Evolutionary conservation across 768 basidiomycete genomes (phyloP).

Genomic region (Russula abietina): DNA sequence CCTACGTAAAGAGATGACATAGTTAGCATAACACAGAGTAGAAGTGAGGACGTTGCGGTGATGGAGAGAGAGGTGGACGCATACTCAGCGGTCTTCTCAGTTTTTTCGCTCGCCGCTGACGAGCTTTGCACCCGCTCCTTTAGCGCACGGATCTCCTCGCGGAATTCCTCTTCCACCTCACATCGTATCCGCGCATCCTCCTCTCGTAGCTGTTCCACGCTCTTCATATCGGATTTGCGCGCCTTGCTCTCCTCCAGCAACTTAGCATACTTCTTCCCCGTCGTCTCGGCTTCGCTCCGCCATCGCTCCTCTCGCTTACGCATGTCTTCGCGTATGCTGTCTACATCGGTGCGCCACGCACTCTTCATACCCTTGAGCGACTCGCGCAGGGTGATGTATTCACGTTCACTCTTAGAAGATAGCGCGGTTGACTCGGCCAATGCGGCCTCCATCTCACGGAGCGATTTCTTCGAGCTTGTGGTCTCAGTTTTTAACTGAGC

Average conservation of each 20-base stretch:
- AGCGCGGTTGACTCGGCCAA: slow-evolving; percentile 69
- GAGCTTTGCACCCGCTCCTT: slow-evolving; percentile 50
- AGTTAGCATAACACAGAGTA: slow-evolving; percentile 14
- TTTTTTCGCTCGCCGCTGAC: slow-evolving; percentile 49
- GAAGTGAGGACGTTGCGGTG: too few relatives aligned
- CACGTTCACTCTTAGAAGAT: slow-evolving; percentile 75
- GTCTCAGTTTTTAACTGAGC: slow-evolving; percentile 69
- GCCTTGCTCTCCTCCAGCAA: slow-evolving; percentile 58
- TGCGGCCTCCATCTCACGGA: slow-evolving; percentile 75
- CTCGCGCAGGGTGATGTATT: slow-evolving; percentile 74
- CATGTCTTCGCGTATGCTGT: slow-evolving; percentile 69
- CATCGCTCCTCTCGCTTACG: slow-evolving; percentile 63
- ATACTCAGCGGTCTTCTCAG: slow-evolving; percentile 57
- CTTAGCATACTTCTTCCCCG: slow-evolving; percentile 63
- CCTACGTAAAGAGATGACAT: slow-evolving; percentile 34
- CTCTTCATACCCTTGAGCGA: slow-evolving; percentile 67
- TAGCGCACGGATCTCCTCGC: slow-evolving; percentile 49
- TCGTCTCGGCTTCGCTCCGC: slow-evolving; percentile 57
- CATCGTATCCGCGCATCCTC: slow-evolving; percentile 45
- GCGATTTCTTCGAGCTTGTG: slow-evolving; percentile 60
- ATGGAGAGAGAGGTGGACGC: slow-evolving; percentile 26
- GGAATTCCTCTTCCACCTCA: slow-evolving; percentile 58
- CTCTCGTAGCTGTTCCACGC: slow-evolving; percentile 45
- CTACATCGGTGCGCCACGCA: slow-evolving; percentile 69
- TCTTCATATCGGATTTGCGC: slow-evolving; percentile 41